Evolutionary conservation across 2,329 filamentous ascomycete genomes (phyloP).

Genomic region (Mycosphaerella arachidis): DNA sequence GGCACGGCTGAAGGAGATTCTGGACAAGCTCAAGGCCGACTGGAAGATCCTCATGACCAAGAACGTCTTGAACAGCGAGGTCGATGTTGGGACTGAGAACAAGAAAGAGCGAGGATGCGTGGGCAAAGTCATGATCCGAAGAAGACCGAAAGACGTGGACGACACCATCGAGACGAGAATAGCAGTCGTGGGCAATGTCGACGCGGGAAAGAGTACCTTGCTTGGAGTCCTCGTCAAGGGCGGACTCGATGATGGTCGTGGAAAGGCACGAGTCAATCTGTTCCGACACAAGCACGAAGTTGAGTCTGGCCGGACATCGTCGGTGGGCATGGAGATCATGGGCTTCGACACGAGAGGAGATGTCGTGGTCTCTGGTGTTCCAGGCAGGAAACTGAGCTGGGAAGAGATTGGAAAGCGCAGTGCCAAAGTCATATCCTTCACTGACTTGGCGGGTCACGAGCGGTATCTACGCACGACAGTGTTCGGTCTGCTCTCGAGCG

Average conservation of each 20-base stretch:
- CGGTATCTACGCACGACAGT: constrained; percentile 93
- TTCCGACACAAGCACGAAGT: constrained; percentile 98
- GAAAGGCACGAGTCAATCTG: constrained; percentile 87
- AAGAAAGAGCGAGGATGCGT: constrained; percentile 69
- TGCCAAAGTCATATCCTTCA: constrained; percentile 94
- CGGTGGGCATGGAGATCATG: constrained; percentile 98
- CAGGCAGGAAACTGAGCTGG: constrained; percentile 87
- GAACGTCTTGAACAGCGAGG: constrained; percentile 69
- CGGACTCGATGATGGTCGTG: constrained; percentile 87
- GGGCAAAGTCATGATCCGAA: constrained; percentile 82
- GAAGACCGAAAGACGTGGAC: constrained; percentile 68
- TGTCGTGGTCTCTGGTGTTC: constrained; percentile 73
- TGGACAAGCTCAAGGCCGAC: constrained; percentile 63
- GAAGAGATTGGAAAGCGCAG: constrained; percentile 94
- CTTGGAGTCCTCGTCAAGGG: constrained; percentile 94
- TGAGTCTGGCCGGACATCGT: constrained; percentile 90
- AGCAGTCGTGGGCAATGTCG: constrained; percentile 94
- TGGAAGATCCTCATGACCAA: constrained; percentile 82
- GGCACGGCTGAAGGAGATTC: constrained; percentile 59
- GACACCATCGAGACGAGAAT: constrained; percentile 93
- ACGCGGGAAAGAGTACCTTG: constrained; percentile 95
- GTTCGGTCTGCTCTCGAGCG: constrained; percentile 88
- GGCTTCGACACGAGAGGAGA: constrained; percentile 86
- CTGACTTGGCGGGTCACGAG: constrained; percentile 92
- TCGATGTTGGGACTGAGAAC: constrained; percentile 61